These are phyloP conservation scores for Sporisorium graminicola DNA, from an alignment of 1,284 basidiomycete genomes.

Conservation along the genomic window DNA sequence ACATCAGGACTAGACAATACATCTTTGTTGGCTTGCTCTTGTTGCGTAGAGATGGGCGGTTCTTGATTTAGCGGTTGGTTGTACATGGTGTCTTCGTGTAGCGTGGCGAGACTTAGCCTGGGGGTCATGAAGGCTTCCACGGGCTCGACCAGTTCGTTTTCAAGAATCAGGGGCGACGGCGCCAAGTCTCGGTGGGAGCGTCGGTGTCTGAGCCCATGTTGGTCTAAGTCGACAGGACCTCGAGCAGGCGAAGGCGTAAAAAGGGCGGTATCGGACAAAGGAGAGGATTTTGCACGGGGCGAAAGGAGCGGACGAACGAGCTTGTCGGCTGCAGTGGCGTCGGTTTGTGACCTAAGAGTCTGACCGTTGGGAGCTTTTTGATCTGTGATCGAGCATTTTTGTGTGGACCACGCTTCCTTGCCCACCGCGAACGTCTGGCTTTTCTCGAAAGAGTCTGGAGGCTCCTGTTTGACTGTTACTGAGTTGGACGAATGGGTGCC, in stretches of 20 bases:
- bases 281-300: conserved; percentile 14
- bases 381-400: background rate
- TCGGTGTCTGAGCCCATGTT: conserved; percentile 4
- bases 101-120: conserved; percentile 19
- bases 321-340: conserved; percentile 1
- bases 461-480: conserved; percentile 11
- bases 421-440: background rate
- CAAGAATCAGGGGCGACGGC: conserved; percentile 18
- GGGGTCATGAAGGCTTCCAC: conserved; percentile 33
- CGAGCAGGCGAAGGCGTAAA: background rate
- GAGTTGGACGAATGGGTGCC: background rate
- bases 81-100: conserved; percentile 19
- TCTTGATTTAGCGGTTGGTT: background rate
- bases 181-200: conserved; percentile 11
- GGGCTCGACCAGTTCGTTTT: conserved; percentile 16
- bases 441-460: background rate
- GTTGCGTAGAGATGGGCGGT: background rate
- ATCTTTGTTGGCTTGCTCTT: conserved; percentile 1
- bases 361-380: conserved; percentile 6
- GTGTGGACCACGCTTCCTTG: conserved; percentile 5
- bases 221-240: background rate
- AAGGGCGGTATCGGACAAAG: background rate
- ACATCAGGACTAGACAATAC: background rate
- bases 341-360: background rate
- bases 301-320: conserved; percentile 13